These are phyloP conservation scores for Cerrena zonata DNA, from an alignment of 1,284 basidiomycete species.

Conservation along the genomic window DNA sequence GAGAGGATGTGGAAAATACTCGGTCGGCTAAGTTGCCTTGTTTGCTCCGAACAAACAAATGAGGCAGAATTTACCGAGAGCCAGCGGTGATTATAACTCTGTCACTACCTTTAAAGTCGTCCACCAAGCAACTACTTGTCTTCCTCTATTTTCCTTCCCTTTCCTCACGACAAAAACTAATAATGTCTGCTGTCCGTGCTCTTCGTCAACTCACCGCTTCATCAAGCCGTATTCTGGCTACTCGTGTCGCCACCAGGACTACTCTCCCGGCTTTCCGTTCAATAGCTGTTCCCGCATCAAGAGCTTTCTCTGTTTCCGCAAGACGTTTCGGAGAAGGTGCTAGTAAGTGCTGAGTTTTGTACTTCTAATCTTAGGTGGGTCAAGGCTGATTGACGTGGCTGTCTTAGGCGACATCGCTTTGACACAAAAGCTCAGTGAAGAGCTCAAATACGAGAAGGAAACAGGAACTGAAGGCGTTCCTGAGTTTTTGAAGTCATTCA, in stretches of 20 bases:
- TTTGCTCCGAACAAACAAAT: conserved; percentile 1
- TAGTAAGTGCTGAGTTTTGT: conserved; percentile 42
- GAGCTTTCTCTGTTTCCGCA: conserved; percentile 56
- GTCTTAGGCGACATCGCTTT: conserved; percentile 80
- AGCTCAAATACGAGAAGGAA: conserved; percentile 82
- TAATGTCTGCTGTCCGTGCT: conserved; percentile 34
- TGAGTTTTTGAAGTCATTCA: conserved; percentile 77
- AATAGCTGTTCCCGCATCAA: conserved; percentile 24
- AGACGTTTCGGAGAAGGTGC: conserved; percentile 54
- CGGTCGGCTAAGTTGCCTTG: no score
- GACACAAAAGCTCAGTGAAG: conserved; percentile 72
- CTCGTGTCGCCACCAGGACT: conserved; percentile 30
- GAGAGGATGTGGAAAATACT: no score
- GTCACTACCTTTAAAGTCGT: no score
- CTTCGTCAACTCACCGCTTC: conserved; percentile 31
- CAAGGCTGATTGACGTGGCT: conserved; percentile 47
- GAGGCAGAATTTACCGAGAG: background rate
- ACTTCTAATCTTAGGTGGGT: no score
- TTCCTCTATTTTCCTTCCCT: background rate
- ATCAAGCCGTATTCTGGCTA: conserved; percentile 30
- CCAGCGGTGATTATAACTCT: no score
- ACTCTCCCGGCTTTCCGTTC: conserved; percentile 19
- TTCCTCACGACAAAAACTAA: no score
- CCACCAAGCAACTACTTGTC: no score
- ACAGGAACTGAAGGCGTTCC: conserved; percentile 45